phyloP scores from a whole-genome alignment of 2,329 filamentous ascomycete species.

The Dactylellina sp. region DNA sequence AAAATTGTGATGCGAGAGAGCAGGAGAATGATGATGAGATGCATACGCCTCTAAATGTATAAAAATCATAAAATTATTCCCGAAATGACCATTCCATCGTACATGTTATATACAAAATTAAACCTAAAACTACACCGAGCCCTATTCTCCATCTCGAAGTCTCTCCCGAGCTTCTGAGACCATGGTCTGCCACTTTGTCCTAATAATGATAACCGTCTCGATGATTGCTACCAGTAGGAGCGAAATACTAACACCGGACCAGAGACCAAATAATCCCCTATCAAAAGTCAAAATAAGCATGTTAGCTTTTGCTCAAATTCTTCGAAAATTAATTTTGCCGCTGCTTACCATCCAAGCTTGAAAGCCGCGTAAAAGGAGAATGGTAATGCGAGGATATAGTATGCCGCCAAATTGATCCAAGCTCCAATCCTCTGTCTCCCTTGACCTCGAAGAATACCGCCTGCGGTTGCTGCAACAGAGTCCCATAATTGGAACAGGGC shows the following conservation, averaged over 20 bases:
- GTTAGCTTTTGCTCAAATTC: constrained; percentile 15
- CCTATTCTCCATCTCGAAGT: constrained; percentile 39
- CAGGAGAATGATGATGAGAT: too few species aligned
- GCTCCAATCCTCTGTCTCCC: constrained; percentile 90
- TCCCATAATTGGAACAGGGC: constrained; percentile 93
- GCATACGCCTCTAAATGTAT: background rate
- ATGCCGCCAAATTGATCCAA: constrained; percentile 85
- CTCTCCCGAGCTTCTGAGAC: constrained; percentile 53
- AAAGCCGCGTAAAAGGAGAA: constrained; percentile 84
- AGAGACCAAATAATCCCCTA: constrained; percentile 77
- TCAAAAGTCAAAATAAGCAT: background rate
- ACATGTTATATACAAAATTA: constrained; percentile 17
- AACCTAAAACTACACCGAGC: constrained; percentile 5
- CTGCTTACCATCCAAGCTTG: constrained; percentile 73
- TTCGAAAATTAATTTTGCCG: background rate
- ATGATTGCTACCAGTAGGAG: constrained; percentile 66
- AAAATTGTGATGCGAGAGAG: too few species aligned
- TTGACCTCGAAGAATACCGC: constrained; percentile 86
- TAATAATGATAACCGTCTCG: constrained; percentile 34
- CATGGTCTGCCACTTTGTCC: constrained; percentile 53
- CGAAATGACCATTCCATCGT: constrained; percentile 12
- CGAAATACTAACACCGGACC: constrained; percentile 81
- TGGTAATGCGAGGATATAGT: constrained; percentile 87
- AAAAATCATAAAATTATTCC: background rate
- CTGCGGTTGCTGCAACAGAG: constrained; percentile 79